phyloP scores from a whole-genome alignment of 1,284 basidiomycete genomes.

The Heterobasidion annosum region DNA sequence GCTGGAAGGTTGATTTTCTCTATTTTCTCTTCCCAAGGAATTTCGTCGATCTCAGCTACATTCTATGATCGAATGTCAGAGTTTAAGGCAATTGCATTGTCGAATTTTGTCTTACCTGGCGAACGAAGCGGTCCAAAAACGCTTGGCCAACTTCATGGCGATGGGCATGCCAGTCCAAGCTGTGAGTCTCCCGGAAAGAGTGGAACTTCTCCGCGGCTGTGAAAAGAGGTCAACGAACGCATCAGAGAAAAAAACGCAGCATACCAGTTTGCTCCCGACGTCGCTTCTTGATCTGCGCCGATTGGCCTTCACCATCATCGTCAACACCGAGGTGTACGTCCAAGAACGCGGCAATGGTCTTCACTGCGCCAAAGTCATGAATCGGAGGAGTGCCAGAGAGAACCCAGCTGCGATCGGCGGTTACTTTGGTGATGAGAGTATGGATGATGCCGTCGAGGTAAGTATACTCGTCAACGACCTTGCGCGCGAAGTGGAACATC shows the following conservation, averaged over 20 bases:
- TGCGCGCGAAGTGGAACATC: slow-evolving; percentile 86
- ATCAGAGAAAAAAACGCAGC: slow-evolving; percentile 11
- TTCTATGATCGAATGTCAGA: slow-evolving; percentile 50
- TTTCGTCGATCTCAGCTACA: slow-evolving; percentile 94
- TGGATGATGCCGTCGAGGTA: slow-evolving; percentile 81
- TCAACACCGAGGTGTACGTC: slow-evolving; percentile 84
- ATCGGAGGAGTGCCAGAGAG: slow-evolving; percentile 95
- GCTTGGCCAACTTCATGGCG: slow-evolving; percentile 77
- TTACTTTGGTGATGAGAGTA: slow-evolving; percentile 69
- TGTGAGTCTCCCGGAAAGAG: slow-evolving; percentile 92
- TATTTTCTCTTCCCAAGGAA: slow-evolving; percentile 68
- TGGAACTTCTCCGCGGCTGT: slow-evolving; percentile 91
- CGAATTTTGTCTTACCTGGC: slow-evolving; percentile 77
- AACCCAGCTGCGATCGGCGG: slow-evolving; percentile 83
- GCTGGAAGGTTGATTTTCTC: slow-evolving; percentile 75
- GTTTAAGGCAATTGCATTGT: too few relatives aligned
- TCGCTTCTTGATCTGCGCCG: slow-evolving; percentile 69
- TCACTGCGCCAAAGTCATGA: slow-evolving; percentile 84
- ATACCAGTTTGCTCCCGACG: slow-evolving; percentile 77
- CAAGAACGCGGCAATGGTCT: slow-evolving; percentile 85
- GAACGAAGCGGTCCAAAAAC: slow-evolving; percentile 80
- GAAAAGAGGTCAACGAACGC: slow-evolving; percentile 2
- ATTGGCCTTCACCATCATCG: slow-evolving; percentile 80
- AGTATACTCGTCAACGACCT: slow-evolving; percentile 93
- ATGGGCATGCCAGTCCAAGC: slow-evolving; percentile 85